Conservation (phyloP, 768 basidiomycete species). For the Suillus placidus region DNA sequence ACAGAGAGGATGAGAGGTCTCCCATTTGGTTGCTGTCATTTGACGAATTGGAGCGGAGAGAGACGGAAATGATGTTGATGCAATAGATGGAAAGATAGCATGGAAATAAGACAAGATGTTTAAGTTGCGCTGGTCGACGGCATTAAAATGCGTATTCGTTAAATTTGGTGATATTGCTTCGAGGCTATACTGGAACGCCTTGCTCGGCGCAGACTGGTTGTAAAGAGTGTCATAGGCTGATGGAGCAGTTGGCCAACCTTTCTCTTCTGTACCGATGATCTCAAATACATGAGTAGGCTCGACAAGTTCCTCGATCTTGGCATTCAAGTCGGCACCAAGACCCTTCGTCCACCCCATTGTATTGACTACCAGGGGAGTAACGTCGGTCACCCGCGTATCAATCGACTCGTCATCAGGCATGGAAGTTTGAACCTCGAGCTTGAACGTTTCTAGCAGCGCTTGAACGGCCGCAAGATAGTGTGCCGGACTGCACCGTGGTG, state of each 20-base stretch:
- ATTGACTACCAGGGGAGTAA: slow-evolving; percentile 87
- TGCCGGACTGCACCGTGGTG: slow-evolving; percentile 76
- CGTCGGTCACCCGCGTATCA: slow-evolving; percentile 49
- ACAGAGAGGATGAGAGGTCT: slow-evolving; percentile 67
- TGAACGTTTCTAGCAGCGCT: slow-evolving; percentile 67
- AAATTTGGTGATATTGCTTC: slow-evolving; percentile 48
- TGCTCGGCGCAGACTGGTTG: not conserved
- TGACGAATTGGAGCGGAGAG: slow-evolving; percentile 32
- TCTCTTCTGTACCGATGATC: slow-evolving; percentile 26
- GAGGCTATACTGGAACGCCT: slow-evolving; percentile 21
- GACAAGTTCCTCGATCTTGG: slow-evolving; percentile 66
- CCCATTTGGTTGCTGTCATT: slow-evolving; percentile 57
- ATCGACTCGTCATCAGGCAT: slow-evolving; percentile 30
- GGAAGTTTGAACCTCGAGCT: slow-evolving; percentile 60
- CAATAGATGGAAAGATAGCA: slow-evolving; percentile 38
- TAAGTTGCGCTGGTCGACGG: slow-evolving; percentile 70
- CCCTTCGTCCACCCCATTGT: slow-evolving; percentile 98
- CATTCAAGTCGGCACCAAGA: slow-evolving; percentile 79
- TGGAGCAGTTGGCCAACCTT: slow-evolving; percentile 21
- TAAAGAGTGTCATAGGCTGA: slow-evolving; percentile 15
- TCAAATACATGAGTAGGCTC: slow-evolving; percentile 46
- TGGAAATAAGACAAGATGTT: slow-evolving; percentile 81
- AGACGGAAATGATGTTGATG: slow-evolving; percentile 13
- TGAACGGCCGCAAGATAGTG: slow-evolving; percentile 73
- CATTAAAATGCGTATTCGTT: slow-evolving; percentile 34